These are phyloP conservation scores for Alisma plantagoaquatica DNA, from an alignment of 106 monocot species.

Conservation along the genomic window DNA sequence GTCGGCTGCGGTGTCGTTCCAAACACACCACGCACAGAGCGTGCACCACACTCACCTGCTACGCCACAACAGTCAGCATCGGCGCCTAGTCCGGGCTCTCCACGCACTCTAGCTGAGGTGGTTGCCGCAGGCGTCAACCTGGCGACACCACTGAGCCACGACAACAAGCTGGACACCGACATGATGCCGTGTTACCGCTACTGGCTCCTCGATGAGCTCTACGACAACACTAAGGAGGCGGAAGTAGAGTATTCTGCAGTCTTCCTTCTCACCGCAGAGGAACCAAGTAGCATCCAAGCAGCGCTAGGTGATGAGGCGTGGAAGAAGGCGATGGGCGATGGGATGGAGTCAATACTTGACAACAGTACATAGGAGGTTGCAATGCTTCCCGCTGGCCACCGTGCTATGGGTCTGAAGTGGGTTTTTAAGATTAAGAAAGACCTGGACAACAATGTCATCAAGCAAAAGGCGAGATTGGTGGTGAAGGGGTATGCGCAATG, in stretches of 20 bases:
- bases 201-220: not conserved
- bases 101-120: not conserved
- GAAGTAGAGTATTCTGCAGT: not conserved
- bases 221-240: not conserved
- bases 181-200: not conserved
- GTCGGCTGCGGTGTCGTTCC: no score
- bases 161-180: not conserved
- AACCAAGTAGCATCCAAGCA: not conserved
- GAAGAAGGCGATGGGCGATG: no score
- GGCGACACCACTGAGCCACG: not conserved
- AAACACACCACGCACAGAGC: no score
- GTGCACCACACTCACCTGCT: no score
- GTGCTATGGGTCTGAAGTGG: not conserved
- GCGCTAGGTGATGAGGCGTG: not conserved
- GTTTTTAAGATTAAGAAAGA: not conserved
- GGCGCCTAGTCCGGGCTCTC: no score
- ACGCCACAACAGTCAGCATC: not conserved
- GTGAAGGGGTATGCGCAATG: slow-evolving; percentile 1
- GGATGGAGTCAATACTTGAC: no score
- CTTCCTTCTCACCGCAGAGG: not conserved
- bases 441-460: not conserved
- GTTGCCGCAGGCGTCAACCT: not conserved
- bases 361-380: no score
- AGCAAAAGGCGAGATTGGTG: not conserved
- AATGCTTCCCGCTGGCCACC: no score